phyloP scores from a whole-genome alignment of 495 filamentous ascomycete genomes.

The Peziza echinospora region DNA sequence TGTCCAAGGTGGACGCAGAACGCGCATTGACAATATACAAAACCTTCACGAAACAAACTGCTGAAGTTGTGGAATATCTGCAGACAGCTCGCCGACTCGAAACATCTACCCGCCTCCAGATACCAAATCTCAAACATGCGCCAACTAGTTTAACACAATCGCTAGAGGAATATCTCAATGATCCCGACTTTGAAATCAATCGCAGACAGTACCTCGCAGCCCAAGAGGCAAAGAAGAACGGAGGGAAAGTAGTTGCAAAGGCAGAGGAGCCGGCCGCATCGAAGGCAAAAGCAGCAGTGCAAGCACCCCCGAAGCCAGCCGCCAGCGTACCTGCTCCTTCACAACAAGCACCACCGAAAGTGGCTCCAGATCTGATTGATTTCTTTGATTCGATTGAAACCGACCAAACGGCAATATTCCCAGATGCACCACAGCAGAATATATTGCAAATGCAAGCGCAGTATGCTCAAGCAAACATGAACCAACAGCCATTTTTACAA shows the following conservation, averaged over 20 bases:
- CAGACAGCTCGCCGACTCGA: slow-evolving; percentile 73
- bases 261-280: background rate
- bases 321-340: slow-evolving; percentile 13
- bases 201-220: slow-evolving; percentile 73
- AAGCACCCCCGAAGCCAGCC: slow-evolving; percentile 12
- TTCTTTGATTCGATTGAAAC: slow-evolving; percentile 96
- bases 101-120: slow-evolving; percentile 73
- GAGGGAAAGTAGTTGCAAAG: slow-evolving; percentile 21
- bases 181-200: slow-evolving; percentile 89
- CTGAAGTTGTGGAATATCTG: slow-evolving; percentile 76
- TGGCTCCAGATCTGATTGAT: slow-evolving; percentile 64
- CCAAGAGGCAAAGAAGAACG: slow-evolving; percentile 55
- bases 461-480: slow-evolving; percentile 25
- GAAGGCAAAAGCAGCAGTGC: slow-evolving; percentile 12
- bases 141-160: slow-evolving; percentile 74
- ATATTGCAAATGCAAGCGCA: slow-evolving; percentile 21
- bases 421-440: slow-evolving; percentile 20
- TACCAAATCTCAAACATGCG: slow-evolving; percentile 94
- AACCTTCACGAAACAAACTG: slow-evolving; percentile 78
- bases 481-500: slow-evolving; percentile 16
- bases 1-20: slow-evolving; percentile 85
- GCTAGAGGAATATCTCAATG: slow-evolving; percentile 85
- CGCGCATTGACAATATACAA: slow-evolving; percentile 84
- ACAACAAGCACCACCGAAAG: slow-evolving; percentile 13
- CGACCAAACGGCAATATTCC: slow-evolving; percentile 56